Conservation (phyloP, 805 yeast species). For the Starmerella gropengiesseri region DNA sequence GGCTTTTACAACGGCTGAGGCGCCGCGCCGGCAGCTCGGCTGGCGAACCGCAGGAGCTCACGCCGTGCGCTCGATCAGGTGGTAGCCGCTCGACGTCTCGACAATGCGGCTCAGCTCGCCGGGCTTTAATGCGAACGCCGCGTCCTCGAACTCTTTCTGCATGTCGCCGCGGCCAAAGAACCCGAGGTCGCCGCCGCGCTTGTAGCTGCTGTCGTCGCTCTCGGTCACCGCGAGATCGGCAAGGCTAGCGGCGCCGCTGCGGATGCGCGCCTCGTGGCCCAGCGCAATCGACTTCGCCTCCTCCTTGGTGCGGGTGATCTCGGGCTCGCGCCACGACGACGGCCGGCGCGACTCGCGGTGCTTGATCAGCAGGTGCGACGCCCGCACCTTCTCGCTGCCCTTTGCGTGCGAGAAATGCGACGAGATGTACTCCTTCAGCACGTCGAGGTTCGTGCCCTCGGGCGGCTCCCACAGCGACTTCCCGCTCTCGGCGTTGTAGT, state of each 20-base stretch:
- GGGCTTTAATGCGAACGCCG: constrained; percentile 66
- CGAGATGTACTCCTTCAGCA: constrained; percentile 47
- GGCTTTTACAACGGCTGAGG: too few species aligned
- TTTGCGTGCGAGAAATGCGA: constrained; percentile 22
- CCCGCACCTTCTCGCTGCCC: constrained; percentile 46
- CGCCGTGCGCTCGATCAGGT: constrained; percentile 75
- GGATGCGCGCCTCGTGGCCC: constrained; percentile 46
- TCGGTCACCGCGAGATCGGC: constrained; percentile 68
- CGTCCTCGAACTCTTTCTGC: constrained; percentile 91
- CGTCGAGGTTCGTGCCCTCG: constrained; percentile 56
- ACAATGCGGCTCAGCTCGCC: constrained; percentile 77
- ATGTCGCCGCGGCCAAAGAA: constrained; percentile 79
- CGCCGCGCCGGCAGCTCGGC: too few species aligned
- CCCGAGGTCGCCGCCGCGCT: constrained; percentile 87
- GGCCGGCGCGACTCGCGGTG: constrained; percentile 81
- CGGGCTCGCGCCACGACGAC: constrained; percentile 74
- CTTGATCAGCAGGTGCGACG: constrained; percentile 72
- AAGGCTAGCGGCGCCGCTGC: constrained; percentile 54
- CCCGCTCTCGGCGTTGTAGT: constrained; percentile 53
- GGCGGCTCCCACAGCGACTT: constrained; percentile 91
- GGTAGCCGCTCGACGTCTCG: constrained; percentile 86
- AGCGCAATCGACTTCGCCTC: constrained; percentile 60
- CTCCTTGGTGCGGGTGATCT: constrained; percentile 68
- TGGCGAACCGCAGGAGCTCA: too few species aligned
- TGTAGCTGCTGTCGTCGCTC: constrained; percentile 79